Evolutionary conservation across 139 green algal genomes (phyloP).

Genomic region (Auxenochlorella pyrenoidosa): DNA sequence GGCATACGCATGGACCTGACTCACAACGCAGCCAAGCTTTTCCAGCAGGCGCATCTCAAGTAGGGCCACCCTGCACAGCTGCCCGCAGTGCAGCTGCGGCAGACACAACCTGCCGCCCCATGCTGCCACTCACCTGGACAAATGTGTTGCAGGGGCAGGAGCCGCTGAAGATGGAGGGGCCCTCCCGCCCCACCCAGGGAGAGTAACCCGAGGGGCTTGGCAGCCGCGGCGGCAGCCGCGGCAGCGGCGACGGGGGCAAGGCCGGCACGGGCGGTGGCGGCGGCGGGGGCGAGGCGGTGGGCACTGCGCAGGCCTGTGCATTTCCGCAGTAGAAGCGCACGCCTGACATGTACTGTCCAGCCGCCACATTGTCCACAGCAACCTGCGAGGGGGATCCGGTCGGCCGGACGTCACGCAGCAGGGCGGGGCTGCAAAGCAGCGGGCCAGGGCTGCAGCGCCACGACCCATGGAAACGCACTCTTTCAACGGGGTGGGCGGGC

Average conservation of each 20-base stretch:
- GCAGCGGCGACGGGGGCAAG: neutral
- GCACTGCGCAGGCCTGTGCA: neutral
- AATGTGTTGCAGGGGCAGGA: neutral
- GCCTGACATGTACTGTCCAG: neutral
- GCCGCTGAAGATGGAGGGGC: neutral
- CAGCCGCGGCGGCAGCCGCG: too few species aligned
- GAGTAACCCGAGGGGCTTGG: neutral
- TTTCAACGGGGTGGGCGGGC: neutral
- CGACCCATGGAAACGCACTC: neutral
- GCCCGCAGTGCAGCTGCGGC: neutral
- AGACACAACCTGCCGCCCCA: too few species aligned
- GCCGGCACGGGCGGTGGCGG: neutral
- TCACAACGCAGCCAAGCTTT: too few species aligned
- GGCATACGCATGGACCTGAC: too few species aligned
- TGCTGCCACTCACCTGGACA: neutral
- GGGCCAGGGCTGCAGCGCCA: too few species aligned
- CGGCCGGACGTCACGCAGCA: neutral
- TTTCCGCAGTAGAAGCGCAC: slow-evolving; percentile 1
- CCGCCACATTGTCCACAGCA: neutral
- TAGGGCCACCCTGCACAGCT: too few species aligned
- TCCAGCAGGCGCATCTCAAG: too few species aligned
- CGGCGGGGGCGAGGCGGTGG: neutral
- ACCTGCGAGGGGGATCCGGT: neutral
- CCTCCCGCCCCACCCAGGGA: neutral
- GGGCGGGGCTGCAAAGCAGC: neutral